phyloP scores from a whole-genome alignment of 495 filamentous ascomycete species.

The Neurospora sp. region DNA sequence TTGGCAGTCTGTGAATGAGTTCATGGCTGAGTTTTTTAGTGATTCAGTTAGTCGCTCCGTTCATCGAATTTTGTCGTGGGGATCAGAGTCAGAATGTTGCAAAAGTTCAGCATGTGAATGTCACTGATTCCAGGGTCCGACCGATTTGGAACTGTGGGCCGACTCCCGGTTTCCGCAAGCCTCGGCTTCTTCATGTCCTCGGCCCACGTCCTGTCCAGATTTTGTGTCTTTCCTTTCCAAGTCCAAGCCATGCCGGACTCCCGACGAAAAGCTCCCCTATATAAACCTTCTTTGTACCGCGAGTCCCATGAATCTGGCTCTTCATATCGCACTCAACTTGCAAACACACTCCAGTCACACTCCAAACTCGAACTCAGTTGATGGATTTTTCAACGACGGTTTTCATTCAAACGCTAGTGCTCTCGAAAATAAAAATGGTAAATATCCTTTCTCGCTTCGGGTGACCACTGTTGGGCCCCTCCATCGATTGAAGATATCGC shows the following conservation, averaged over 20 bases:
- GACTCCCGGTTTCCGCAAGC: neutral
- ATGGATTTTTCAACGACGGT: neutral
- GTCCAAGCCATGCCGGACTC: neutral
- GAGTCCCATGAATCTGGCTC: no score
- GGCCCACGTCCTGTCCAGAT: neutral
- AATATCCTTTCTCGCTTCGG: neutral
- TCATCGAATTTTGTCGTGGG: neutral
- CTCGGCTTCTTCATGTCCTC: neutral
- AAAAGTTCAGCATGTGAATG: neutral
- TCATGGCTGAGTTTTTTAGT: neutral
- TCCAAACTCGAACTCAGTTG: neutral
- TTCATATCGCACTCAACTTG: neutral
- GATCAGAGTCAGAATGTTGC: neutral
- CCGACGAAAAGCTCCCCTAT: neutral
- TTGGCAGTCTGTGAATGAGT: neutral
- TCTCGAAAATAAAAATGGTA: neutral
- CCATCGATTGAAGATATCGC: neutral
- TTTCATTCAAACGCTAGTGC: neutral
- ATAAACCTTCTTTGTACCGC: neutral
- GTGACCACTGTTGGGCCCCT: neutral
- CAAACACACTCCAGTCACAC: neutral
- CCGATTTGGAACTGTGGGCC: neutral
- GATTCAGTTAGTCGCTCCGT: neutral
- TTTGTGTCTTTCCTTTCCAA: neutral
- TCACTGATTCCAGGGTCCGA: neutral